phyloP scores from a whole-genome alignment of 139 green algal genomes.

The Chlamydomonas sp. region DNA sequence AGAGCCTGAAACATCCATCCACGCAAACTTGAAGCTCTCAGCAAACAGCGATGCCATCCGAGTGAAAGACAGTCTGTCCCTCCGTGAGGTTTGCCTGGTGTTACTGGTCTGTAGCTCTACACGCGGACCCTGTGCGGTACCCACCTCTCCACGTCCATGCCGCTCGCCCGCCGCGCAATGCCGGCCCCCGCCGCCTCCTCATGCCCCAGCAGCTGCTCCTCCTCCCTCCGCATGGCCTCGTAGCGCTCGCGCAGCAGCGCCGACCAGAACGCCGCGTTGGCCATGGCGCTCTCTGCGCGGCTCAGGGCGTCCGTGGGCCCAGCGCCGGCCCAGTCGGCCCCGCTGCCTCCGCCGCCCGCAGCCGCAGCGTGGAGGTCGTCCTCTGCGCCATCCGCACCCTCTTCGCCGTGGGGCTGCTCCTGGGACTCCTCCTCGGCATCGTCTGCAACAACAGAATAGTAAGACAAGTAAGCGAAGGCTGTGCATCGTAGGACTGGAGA shows the following conservation, averaged over 20 bases:
- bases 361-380: neutral
- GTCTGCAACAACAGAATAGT: constrained; percentile 3
- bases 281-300: constrained; percentile 47
- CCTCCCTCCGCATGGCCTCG: constrained; percentile 63
- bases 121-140: neutral
- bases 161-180: neutral
- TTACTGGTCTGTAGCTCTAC: neutral
- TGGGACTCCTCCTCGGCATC: constrained; percentile 53
- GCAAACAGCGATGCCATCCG: too few species aligned
- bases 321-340: constrained; percentile 10
- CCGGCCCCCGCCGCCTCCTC: neutral
- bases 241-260: constrained; percentile 65
- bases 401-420: too few species aligned
- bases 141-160: constrained; percentile 11
- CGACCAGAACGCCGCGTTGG: constrained; percentile 66
- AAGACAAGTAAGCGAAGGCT: neutral
- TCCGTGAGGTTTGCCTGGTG: too few species aligned
- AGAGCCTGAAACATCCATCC: neutral
- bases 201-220: constrained; percentile 43
- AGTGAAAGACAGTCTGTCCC: too few species aligned
- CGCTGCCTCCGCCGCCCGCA: neutral
- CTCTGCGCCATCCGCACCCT: neutral
- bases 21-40: neutral
- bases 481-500: too few species aligned
- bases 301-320: neutral